Conservation (phyloP, 306 rosid genomes). For the Quercus suber region DNA sequence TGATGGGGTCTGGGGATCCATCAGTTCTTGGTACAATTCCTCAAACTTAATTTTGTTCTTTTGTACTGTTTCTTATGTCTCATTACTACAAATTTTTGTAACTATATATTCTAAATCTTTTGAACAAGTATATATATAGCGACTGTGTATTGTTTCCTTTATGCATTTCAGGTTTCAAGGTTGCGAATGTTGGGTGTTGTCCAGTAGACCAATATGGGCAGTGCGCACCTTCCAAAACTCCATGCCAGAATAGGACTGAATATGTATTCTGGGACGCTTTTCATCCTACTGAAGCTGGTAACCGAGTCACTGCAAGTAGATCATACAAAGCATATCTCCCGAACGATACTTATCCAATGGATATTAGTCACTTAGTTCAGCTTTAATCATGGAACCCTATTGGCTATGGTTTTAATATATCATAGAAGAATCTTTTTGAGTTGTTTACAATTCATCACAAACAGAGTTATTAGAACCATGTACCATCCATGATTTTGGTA, state of each 20-base stretch:
- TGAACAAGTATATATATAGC: no score
- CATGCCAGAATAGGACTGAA: conserved; percentile 21
- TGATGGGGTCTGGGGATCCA: background rate
- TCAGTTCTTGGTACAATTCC: conserved; percentile 8
- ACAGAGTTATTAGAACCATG: no score
- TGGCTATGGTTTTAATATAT: no score
- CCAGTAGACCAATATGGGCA: conserved; percentile 12
- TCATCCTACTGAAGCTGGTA: conserved; percentile 36
- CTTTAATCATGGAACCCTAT: background rate
- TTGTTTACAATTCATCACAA: no score
- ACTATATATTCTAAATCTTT: no score
- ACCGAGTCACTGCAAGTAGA: conserved; percentile 1
- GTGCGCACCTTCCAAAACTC: conserved; percentile 15
- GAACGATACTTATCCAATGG: conserved; percentile 20
- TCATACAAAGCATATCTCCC: conserved; percentile 21
- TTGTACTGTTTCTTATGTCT: no score
- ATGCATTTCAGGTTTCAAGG: conserved; percentile 16
- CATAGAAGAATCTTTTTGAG: no score
- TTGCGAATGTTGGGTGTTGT: conserved; percentile 22
- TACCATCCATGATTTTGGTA: no score
- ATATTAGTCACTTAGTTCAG: conserved; percentile 28
- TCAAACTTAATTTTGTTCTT: background rate
- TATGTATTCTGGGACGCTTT: conserved; percentile 31
- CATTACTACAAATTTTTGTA: no score
- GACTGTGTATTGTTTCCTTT: background rate